phyloP scores from a whole-genome alignment of 768 basidiomycete species.

The Harrya chromipes region DNA sequence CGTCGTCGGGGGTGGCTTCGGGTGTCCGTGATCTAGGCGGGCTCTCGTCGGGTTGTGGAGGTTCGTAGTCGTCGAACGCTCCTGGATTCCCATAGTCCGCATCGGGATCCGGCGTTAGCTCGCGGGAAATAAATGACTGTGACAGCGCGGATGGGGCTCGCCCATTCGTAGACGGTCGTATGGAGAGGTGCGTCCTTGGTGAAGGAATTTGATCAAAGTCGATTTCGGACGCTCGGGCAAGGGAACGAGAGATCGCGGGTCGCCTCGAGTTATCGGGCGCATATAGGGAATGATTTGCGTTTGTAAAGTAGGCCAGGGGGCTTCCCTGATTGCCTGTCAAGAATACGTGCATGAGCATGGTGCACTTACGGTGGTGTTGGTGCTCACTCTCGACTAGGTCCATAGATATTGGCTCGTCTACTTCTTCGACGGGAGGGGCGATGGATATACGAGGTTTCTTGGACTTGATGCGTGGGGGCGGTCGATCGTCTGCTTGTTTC shows the following conservation, averaged over 20 bases:
- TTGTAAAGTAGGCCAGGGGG: conserved; percentile 36
- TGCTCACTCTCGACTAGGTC: conserved; percentile 68
- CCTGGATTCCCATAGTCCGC: conserved; percentile 20
- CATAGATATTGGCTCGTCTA: conserved; percentile 73
- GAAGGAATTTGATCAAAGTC: conserved; percentile 66
- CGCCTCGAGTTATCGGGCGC: conserved; percentile 38
- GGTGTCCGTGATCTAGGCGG: conserved; percentile 43
- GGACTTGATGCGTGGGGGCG: conserved; percentile 54
- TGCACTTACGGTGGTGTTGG: neutral
- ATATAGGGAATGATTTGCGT: conserved; percentile 30
- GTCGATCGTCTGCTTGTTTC: conserved; percentile 63
- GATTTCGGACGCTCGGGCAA: conserved; percentile 49
- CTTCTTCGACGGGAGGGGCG: conserved; percentile 35
- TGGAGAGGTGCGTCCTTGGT: conserved; percentile 38
- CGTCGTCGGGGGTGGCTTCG: conserved; percentile 48
- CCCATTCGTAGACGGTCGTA: conserved; percentile 34
- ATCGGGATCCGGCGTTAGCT: conserved; percentile 21
- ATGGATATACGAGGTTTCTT: conserved; percentile 48
- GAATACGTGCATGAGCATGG: conserved; percentile 3
- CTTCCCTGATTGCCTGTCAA: conserved; percentile 28
- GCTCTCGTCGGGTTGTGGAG: conserved; percentile 18
- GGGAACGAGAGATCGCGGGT: conserved; percentile 41
- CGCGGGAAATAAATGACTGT: conserved; percentile 25
- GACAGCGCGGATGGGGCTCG: conserved; percentile 35
- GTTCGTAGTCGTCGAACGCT: conserved; percentile 30